Percentiles rank a stretch among this genome's conserved stretches.
These are phyloP conservation scores for Hermanozyma aechmeae DNA, from an alignment of 805 yeast species.

Conservation along the genomic window DNA sequence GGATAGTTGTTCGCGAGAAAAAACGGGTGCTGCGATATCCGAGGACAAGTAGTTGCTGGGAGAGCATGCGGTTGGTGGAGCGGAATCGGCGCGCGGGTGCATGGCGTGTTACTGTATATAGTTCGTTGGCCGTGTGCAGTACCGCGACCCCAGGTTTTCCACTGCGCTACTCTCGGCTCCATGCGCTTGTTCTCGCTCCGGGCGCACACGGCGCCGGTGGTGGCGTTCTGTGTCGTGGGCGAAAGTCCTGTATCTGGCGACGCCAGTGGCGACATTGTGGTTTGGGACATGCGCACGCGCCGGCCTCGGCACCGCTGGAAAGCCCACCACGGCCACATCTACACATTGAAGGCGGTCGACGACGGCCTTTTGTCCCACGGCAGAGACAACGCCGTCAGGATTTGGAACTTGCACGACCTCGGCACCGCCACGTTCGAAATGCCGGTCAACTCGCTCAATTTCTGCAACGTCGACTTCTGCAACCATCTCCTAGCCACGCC, in stretches of 20 bases:
- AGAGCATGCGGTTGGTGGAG: too few species aligned
- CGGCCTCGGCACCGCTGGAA: not conserved
- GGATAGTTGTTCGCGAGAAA: too few species aligned
- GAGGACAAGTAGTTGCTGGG: too few species aligned
- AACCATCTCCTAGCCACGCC: slow-evolving; percentile 41
- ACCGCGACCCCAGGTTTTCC: too few species aligned
- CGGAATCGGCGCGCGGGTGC: too few species aligned
- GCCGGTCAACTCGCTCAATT: slow-evolving; percentile 69
- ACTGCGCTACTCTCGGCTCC: too few species aligned
- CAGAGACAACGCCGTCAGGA: slow-evolving; percentile 46
- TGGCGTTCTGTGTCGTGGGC: too few species aligned
- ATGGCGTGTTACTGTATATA: too few species aligned
- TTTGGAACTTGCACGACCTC: slow-evolving; percentile 29
- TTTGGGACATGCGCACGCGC: not conserved
- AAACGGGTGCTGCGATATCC: too few species aligned
- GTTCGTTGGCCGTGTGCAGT: too few species aligned
- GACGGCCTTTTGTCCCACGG: slow-evolving; percentile 49
- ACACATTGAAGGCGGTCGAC: not conserved
- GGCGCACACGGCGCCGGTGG: too few species aligned
- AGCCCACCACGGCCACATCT: not conserved
- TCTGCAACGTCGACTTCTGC: slow-evolving; percentile 42
- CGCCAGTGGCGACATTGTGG: not conserved
- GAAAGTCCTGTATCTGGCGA: not conserved
- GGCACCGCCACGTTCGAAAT: slow-evolving; percentile 21
- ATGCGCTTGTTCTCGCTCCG: too few species aligned